Conservation (phyloP, 2,329 filamentous ascomycete genomes). For the Zasmidium citrigriseum region DNA sequence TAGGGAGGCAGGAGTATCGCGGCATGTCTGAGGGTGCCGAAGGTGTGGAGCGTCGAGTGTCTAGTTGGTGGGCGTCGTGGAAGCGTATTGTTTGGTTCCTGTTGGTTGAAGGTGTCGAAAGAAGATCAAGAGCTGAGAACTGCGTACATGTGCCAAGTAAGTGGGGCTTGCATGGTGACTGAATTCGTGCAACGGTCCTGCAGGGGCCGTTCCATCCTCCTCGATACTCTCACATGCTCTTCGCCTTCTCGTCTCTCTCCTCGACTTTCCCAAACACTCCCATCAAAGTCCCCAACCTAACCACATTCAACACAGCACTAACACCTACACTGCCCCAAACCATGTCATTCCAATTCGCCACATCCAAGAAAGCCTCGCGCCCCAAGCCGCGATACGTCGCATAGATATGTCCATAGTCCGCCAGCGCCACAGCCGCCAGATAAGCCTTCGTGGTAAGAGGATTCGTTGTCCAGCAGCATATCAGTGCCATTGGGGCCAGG, state of each 20-base stretch:
- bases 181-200: no score
- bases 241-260: not conserved
- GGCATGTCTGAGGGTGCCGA: no score
- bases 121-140: no score
- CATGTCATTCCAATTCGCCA: constrained; percentile 20
- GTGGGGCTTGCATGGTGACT: no score
- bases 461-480: constrained; percentile 23
- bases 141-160: no score
- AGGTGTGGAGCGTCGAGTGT: no score
- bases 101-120: no score
- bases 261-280: constrained; percentile 14
- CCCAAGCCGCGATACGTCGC: constrained; percentile 19
- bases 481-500: constrained; percentile 18
- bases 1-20: constrained; percentile 13
- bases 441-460: constrained; percentile 12
- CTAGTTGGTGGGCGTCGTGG: no score
- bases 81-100: no score
- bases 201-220: no score
- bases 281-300: constrained; percentile 14
- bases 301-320: constrained; percentile 18
- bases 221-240: no score
- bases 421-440: constrained; percentile 16
- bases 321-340: constrained; percentile 20
- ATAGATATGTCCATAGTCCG: constrained; percentile 22
- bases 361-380: constrained; percentile 13